Evolutionary conservation across 2,329 filamentous ascomycete genomes (phyloP), one percentile per base, ranked within the genome.

Genomic region (Pseudogymnoascus verrucosus): DNA sequence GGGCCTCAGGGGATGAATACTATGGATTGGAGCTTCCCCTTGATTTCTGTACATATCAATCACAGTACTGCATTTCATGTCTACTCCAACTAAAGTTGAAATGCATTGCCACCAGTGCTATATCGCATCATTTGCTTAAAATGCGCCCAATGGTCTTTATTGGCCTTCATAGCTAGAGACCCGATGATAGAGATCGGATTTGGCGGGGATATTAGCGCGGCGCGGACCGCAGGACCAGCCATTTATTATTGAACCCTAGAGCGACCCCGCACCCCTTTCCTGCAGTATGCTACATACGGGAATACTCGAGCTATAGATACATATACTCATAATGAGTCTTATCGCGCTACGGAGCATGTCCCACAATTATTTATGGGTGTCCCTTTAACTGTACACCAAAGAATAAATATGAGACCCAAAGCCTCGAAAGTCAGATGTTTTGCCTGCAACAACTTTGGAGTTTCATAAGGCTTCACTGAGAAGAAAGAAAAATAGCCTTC

Each of bases 281-380:
- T 51, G 23, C 47, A 31, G 14, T 23, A 28, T 31, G 14, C 44
- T 31, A 54, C 14, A 31, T 54, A 2, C 12, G 6, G 26, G 47
- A 54, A 54, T 28, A 11, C 26, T 31, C 47, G 14, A 54, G 23
- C 28, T 8, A 31, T 31, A 31, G 10, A 31, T 31, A 31, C 28
- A 31, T 31, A 3, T 54, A 54, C 47, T 54, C 47, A 54, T 54
- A 54, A 54, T 54, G 47, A 54, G 47, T 54, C 47, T 54, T 54
- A 54, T 6, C 14, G n/a, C 23, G 47, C 47, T 54, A 54, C 4
- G 23, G 3, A 54, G 7, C 14, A 54, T 16, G 47, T 16, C 47
- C 47, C 47, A 54, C 47, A 54, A 54, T 54, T 54, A 16, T 54
- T 31, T 31, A 51, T 28, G 8, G 14, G 23, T 19, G 12, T n/a